Base-by-base conservation (phyloP, 257 asterid genomes). In the Nicotiana tabacum region DNA sequence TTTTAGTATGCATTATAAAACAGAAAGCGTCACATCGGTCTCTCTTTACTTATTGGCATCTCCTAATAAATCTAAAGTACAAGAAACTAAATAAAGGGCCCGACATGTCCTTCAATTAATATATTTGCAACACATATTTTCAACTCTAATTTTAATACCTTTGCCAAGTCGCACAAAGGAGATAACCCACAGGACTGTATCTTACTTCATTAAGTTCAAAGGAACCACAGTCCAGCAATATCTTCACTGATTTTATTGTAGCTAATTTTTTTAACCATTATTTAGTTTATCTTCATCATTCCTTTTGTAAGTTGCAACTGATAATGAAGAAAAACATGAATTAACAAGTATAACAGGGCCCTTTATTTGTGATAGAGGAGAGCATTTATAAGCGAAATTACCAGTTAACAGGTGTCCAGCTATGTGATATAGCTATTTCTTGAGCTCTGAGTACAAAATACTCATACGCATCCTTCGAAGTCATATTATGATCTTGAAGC, bases 401-500 rank as follows among this genome's bases (percentile, higher is more conserved):
- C 99, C 99, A 95, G 88, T 95, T 95, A 87, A 95, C 99, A 35
- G 99, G 98, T 77, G 90, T 95, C 94, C 95, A 88, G 57, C 90
- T 90, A 46, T 88, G 88, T 43, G 95, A 92, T 82, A 90, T 33
- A 81, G 97, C 99, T 82, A 95, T 90, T 84, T 95, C 90, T 89
- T 95, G 99, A 86, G 97, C 99, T 91, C 88, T 91, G 90, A 95
- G 95, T 51, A 93, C 99, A 77, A 95, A 95, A 89, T 95, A 93
- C 82, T 90, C 89, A 80, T 95, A 93, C 80, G 97, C 99, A 72
- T 91, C 97, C 76, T 89, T 91, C 81, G 88, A 88, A 27, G 97
- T 91, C 98, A 91, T 92, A 35, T 92, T 92, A 83, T 84, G 93
- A 81, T 90, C 95, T 83, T 87, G 86, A 85, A 95, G 98, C 99